phyloP scores from a whole-genome alignment of 495 filamentous ascomycete species.

The Penicillium soppii region DNA sequence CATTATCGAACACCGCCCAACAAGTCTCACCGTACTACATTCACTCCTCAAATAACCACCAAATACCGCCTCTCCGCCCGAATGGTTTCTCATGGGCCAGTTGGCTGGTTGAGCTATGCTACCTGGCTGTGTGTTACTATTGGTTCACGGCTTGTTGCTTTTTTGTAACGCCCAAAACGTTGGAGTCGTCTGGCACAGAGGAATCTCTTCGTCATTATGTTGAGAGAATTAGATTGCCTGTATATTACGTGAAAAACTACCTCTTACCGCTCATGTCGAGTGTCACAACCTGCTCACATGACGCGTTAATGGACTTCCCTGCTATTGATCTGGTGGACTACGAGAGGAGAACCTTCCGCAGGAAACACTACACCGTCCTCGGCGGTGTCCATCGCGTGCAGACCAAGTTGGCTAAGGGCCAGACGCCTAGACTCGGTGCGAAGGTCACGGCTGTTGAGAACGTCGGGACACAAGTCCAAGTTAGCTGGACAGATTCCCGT shows the following conservation, averaged over 20 bases:
- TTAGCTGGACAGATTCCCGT: constrained; percentile 13
- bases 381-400: constrained; percentile 49
- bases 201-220: constrained; percentile 48
- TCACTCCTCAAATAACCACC: constrained; percentile 45
- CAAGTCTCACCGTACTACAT: constrained; percentile 8
- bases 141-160: constrained; percentile 52
- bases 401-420: constrained; percentile 34
- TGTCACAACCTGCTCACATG: constrained; percentile 52
- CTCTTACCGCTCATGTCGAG: constrained; percentile 53
- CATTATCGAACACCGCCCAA: constrained; percentile 25
- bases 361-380: constrained; percentile 48
- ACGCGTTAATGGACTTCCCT: constrained; percentile 49
- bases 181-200: constrained; percentile 3
- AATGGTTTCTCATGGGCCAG: constrained; percentile 11
- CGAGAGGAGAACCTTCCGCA: constrained; percentile 38
- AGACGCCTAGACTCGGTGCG: constrained; percentile 6
- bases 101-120: constrained; percentile 40
- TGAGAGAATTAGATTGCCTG: constrained; percentile 43
- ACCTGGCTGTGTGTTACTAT: constrained; percentile 42
- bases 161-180: constrained; percentile 30
- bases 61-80: constrained; percentile 36
- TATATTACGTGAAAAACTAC: constrained; percentile 41
- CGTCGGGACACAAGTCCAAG: constrained; percentile 9
- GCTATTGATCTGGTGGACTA: constrained; percentile 50
- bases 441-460: constrained; percentile 16